These are phyloP conservation scores for Rhizoclosmatium globosum DNA, from an alignment of 192 early-diverging fungal genomes.

Conservation along the genomic window DNA sequence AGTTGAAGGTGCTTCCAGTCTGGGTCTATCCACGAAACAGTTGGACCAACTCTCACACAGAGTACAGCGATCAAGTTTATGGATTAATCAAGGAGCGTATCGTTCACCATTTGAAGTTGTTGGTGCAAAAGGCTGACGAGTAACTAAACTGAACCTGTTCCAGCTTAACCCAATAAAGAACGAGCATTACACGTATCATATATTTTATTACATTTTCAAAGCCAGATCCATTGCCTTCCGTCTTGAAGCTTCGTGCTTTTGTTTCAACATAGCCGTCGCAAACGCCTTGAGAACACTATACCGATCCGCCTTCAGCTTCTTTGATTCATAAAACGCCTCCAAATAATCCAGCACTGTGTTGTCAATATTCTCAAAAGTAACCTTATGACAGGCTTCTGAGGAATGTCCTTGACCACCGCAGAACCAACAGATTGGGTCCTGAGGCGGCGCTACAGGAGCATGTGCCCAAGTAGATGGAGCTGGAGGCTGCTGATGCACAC, in stretches of 20 bases:
- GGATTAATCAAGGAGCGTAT: too few relatives aligned
- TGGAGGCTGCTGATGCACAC: neutral
- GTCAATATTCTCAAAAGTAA: constrained; percentile 2
- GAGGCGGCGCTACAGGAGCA: too few relatives aligned
- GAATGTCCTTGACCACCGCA: constrained; percentile 16
- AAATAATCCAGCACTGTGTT: constrained; percentile 22
- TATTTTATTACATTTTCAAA: neutral
- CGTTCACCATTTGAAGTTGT: too few relatives aligned
- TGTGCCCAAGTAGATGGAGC: constrained; percentile 6
- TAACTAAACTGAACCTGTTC: too few relatives aligned
- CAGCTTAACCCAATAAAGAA: too few relatives aligned
- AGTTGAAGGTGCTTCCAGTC: too few relatives aligned
- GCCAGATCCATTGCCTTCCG: neutral
- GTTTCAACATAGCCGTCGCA: neutral
- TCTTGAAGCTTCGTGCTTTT: constrained; percentile 1
- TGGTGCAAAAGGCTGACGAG: too few relatives aligned
- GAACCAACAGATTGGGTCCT: constrained; percentile 27
- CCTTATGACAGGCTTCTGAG: constrained; percentile 22
- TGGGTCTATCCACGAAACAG: too few relatives aligned
- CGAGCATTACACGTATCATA: too few relatives aligned
- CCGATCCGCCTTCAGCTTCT: neutral
- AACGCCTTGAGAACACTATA: constrained; percentile 12
- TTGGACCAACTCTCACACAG: too few relatives aligned
- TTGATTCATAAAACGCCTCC: constrained; percentile 21
- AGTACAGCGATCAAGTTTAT: too few relatives aligned